A percentile compares a stretch with the other conserved stretches of the same genome.
Evolutionary conservation across 306 rosid species (phyloP).

Genomic region (Dalbergia cochinchinensis): DNA sequence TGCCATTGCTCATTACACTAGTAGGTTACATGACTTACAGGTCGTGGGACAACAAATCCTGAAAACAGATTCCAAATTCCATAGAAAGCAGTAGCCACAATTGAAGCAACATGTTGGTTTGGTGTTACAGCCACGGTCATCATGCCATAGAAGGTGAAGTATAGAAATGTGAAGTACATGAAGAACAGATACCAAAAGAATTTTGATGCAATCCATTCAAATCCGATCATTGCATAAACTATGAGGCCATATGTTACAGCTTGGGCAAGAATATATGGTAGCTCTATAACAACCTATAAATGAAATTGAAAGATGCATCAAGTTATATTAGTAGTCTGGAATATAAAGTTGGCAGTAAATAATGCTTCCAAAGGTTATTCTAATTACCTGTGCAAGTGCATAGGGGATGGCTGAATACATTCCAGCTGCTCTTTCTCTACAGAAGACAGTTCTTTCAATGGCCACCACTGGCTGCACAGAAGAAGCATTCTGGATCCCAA

Average conservation of each 20-base stretch:
- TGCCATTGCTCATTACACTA: background rate
- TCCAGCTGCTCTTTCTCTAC: conserved; percentile 80
- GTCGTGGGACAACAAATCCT: conserved; percentile 67
- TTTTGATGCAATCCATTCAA: conserved; percentile 59
- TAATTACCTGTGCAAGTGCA: conserved; percentile 67
- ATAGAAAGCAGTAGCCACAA: conserved; percentile 63
- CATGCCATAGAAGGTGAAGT: conserved; percentile 82
- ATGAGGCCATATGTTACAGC: conserved; percentile 56
- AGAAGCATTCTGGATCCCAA: conserved; percentile 68
- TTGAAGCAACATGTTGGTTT: conserved; percentile 65
- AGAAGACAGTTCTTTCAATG: conserved; percentile 74
- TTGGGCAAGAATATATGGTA: conserved; percentile 71
- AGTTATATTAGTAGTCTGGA: background rate
- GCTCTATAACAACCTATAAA: conserved; percentile 70
- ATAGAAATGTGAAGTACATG: conserved; percentile 68
- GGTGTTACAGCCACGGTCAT: conserved; percentile 77
- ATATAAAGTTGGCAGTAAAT: background rate
- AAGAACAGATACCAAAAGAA: conserved; percentile 75
- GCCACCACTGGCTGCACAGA: conserved; percentile 78
- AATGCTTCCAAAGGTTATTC: background rate
- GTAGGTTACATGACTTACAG: conserved; percentile 50
- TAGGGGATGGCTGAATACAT: conserved; percentile 79
- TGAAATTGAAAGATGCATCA: background rate
- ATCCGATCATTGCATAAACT: conserved; percentile 76
- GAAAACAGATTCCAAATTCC: conserved; percentile 76